These are phyloP conservation scores for Ajuga chamaepitys DNA, from an alignment of 257 asterid genomes.

Conservation along the genomic window DNA sequence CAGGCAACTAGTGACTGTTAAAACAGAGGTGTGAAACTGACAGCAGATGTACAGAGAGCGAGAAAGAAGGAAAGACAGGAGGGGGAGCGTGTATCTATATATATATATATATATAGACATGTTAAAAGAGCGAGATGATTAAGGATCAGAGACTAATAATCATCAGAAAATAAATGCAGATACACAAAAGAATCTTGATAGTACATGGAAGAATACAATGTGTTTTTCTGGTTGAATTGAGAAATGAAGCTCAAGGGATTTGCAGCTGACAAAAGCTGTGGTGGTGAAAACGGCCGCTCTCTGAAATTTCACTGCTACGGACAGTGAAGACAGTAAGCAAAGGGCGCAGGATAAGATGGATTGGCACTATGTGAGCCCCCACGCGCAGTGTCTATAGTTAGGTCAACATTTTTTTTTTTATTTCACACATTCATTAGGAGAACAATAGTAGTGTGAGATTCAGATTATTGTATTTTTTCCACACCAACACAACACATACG, in stretches of 20 bases:
- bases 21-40: slow-evolving; percentile 37
- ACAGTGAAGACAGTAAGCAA: slow-evolving; percentile 12
- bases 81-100: background rate
- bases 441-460: too few species aligned
- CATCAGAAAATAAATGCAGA: slow-evolving; percentile 25
- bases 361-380: slow-evolving; percentile 15
- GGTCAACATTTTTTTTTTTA: background rate
- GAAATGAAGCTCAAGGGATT: slow-evolving; percentile 10
- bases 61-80: slow-evolving; percentile 24
- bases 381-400: slow-evolving; percentile 19
- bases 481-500: too few species aligned
- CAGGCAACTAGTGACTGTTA: slow-evolving; percentile 27
- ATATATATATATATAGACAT: background rate
- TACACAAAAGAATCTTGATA: slow-evolving; percentile 2
- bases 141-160: slow-evolving; percentile 23
- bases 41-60: slow-evolving; percentile 29
- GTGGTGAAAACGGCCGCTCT: slow-evolving; percentile 60
- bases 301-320: slow-evolving; percentile 25
- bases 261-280: slow-evolving; percentile 33
- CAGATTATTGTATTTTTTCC: too few species aligned
- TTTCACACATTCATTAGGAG: too few species aligned
- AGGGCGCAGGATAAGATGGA: slow-evolving; percentile 31
- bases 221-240: slow-evolving; percentile 1
- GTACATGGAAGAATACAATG: slow-evolving; percentile 26
- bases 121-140: slow-evolving; percentile 15